These are phyloP conservation scores for Apocynum venetum DNA, from an alignment of 257 asterid genomes.

Conservation along the genomic window DNA sequence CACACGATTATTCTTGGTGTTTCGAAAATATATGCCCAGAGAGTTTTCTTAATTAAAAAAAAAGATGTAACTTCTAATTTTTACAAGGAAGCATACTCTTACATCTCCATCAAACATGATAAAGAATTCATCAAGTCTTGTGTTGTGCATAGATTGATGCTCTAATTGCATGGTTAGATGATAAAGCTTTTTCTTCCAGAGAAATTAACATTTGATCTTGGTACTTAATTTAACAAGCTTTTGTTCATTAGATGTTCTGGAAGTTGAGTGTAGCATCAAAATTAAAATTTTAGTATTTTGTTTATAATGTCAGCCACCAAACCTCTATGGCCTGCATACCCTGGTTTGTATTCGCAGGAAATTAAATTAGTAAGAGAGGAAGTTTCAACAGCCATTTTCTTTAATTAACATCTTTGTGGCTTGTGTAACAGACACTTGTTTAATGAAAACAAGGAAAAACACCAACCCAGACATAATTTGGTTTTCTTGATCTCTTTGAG, in stretches of 20 bases:
- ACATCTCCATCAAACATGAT: neutral
- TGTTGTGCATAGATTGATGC: conserved; percentile 75
- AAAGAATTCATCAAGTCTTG: conserved; percentile 42
- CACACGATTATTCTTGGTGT: neutral
- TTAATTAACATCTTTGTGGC: too few species aligned
- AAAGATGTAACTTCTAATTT: neutral
- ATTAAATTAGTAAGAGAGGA: too few species aligned
- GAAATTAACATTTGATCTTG: too few species aligned
- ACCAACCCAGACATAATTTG: too few species aligned
- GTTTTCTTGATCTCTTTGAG: too few species aligned
- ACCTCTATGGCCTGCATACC: neutral
- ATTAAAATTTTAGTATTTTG: neutral
- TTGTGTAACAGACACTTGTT: too few species aligned
- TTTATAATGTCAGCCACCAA: neutral
- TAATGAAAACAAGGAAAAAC: too few species aligned
- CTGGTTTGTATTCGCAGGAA: neutral
- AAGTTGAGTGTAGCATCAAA: neutral
- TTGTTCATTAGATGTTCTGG: neutral
- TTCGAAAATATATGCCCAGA: neutral
- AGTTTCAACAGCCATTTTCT: too few species aligned
- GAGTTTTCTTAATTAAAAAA: neutral
- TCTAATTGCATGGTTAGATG: conserved; percentile 47
- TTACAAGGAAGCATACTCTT: neutral
- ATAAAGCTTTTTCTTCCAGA: conserved; percentile 60
- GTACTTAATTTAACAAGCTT: too few species aligned